Percentiles rank a stretch among this genome's conserved stretches.
These are phyloP conservation scores for Cercis canadensis DNA, from an alignment of 306 rosid species.

Conservation along the genomic window DNA sequence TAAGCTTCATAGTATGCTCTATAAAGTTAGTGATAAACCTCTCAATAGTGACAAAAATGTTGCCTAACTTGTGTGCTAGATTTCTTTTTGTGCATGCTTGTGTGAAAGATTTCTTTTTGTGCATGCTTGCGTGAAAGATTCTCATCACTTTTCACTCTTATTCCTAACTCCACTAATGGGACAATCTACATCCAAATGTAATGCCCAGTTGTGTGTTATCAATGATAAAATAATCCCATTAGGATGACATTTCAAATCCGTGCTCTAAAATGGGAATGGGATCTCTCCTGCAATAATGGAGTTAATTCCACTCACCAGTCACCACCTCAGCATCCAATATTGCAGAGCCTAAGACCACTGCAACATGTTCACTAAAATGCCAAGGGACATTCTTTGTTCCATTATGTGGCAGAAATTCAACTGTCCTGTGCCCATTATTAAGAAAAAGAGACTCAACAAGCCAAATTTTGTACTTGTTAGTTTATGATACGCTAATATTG, in stretches of 20 bases:
- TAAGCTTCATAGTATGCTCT: no score
- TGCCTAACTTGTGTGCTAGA: no score
- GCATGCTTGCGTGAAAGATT: no score
- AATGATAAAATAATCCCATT: slow-evolving; percentile 10
- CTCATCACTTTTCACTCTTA: no score
- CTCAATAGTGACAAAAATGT: no score
- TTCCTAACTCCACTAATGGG: no score
- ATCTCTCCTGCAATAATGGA: slow-evolving; percentile 16
- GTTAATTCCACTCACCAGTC: not conserved
- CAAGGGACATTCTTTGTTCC: not conserved
- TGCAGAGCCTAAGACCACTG: not conserved
- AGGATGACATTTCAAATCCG: slow-evolving; percentile 24
- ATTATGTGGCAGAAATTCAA: not conserved
- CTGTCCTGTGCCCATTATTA: not conserved
- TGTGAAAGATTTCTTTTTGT: no score
- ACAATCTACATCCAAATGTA: not conserved
- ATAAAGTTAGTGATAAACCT: no score
- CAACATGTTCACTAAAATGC: not conserved
- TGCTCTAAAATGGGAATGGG: slow-evolving; percentile 17
- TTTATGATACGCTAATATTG: no score
- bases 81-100: no score
- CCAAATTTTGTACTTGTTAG: not conserved
- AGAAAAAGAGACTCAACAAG: no score
- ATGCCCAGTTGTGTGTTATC: not conserved
- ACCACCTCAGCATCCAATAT: slow-evolving; percentile 20